Evolutionary conservation across 2,329 filamentous ascomycete species (phyloP).

Genomic region (Decorospora gaudefroyi): DNA sequence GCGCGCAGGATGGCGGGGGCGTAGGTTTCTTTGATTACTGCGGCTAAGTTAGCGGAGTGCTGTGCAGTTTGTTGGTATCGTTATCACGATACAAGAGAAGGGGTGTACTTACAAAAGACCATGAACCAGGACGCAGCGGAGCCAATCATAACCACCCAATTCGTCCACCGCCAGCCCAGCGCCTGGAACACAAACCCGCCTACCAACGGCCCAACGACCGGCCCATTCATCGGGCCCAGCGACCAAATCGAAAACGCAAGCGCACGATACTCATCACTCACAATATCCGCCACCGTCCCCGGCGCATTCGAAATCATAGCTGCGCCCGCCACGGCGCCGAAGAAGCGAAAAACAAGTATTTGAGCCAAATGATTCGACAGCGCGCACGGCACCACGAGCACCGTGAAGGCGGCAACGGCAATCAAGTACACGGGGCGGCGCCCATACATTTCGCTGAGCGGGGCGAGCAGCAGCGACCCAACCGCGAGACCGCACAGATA

Average conservation of each 20-base stretch:
- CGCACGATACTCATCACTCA: constrained; percentile 77
- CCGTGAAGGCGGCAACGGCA: constrained; percentile 65
- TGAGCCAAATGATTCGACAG: constrained; percentile 68
- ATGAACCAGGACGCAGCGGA: constrained; percentile 64
- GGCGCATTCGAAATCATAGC: constrained; percentile 84
- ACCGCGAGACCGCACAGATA: constrained; percentile 76
- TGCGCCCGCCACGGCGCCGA: constrained; percentile 73
- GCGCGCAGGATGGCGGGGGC: constrained; percentile 69
- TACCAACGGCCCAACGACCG: constrained; percentile 65
- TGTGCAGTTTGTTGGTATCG: no score
- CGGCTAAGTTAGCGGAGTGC: constrained; percentile 61
- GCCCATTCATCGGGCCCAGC: constrained; percentile 81
- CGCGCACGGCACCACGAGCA: constrained; percentile 73
- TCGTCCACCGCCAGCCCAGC: constrained; percentile 85
- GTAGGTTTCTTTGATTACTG: constrained; percentile 80
- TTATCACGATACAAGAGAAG: no score
- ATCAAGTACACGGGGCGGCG: constrained; percentile 69
- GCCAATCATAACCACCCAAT: constrained; percentile 70
- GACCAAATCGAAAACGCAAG: constrained; percentile 83
- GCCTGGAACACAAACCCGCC: constrained; percentile 80
- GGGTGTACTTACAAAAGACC: constrained; percentile 47
- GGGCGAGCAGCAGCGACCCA: constrained; percentile 74
- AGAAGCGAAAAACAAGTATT: constrained; percentile 73
- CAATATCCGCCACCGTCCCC: constrained; percentile 81
- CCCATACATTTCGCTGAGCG: constrained; percentile 72